Evolutionary conservation across 371 early-diverging fungal species (phyloP).

Genomic region (Mucor indicus): DNA sequence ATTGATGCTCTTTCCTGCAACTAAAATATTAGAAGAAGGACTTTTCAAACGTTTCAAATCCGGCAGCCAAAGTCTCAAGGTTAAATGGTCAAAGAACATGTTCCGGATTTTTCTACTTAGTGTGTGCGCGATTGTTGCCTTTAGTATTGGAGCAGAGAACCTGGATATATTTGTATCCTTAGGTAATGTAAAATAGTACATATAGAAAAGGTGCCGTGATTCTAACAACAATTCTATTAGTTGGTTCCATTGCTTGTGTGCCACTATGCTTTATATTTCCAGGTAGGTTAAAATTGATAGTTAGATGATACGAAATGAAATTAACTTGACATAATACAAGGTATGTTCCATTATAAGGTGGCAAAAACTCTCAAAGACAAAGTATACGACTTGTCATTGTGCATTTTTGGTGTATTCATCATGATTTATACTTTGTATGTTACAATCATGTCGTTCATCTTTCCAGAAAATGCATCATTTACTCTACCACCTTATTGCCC

Average conservation of each 20-base stretch:
- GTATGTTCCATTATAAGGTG: slow-evolving; percentile 60
- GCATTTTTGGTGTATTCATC: slow-evolving; percentile 52
- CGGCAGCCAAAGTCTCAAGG: slow-evolving; percentile 25
- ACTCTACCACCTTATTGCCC: slow-evolving; percentile 1
- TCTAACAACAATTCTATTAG: not conserved
- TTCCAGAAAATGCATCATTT: slow-evolving; percentile 14
- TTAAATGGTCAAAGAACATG: slow-evolving; percentile 72
- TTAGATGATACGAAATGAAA: no score
- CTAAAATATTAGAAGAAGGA: slow-evolving; percentile 65
- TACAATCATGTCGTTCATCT: slow-evolving; percentile 23
- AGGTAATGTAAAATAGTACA: not conserved
- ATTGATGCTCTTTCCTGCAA: slow-evolving; percentile 72
- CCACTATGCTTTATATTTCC: slow-evolving; percentile 72
- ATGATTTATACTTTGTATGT: slow-evolving; percentile 42
- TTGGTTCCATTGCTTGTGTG: slow-evolving; percentile 48
- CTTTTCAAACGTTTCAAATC: slow-evolving; percentile 33
- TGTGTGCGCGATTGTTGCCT: slow-evolving; percentile 55
- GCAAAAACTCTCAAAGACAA: slow-evolving; percentile 27
- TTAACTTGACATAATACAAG: no score
- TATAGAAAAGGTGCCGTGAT: no score
- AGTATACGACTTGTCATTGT: slow-evolving; percentile 33
- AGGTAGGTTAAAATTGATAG: not conserved
- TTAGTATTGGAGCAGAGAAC: slow-evolving; percentile 58
- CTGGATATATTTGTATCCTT: slow-evolving; percentile 71
- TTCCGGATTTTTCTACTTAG: slow-evolving; percentile 48